Percentiles rank a stretch among this genome's conserved stretches.
Conservation (phyloP, 805 yeast genomes). For the Lipomyces japonicus region DNA sequence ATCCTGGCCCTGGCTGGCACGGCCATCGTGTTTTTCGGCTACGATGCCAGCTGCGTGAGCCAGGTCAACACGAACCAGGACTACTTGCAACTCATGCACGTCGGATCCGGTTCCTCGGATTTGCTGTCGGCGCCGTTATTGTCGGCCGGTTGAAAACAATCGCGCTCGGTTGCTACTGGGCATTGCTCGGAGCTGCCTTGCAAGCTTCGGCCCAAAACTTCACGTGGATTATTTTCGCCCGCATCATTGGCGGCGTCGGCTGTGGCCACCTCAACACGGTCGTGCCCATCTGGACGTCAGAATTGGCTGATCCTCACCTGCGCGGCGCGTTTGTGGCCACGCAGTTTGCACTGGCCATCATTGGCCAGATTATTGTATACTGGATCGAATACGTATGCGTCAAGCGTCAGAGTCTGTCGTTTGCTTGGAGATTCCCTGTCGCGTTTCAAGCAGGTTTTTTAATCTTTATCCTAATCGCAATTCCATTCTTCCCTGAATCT, state of each 20-base stretch:
- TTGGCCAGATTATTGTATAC: conserved; percentile 68
- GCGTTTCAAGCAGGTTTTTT: conserved; percentile 60
- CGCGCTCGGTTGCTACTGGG: conserved; percentile 51
- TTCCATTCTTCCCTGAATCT: conserved; percentile 64
- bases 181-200: conserved; percentile 57
- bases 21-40: conserved; percentile 9
- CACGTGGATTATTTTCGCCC: no score
- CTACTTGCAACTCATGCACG: conserved; percentile 5
- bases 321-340: conserved; percentile 45
- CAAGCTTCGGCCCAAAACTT: conserved; percentile 41
- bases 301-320: conserved; percentile 53
- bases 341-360: conserved; percentile 49
- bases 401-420: conserved; percentile 37
- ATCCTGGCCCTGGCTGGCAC: conserved; percentile 6
- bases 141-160: conserved; percentile 58
- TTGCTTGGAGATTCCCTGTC: conserved; percentile 46
- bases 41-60: conserved; percentile 9
- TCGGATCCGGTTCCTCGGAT: conserved; percentile 2
- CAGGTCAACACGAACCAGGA: conserved; percentile 14
- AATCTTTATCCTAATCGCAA: conserved; percentile 50
- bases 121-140: conserved; percentile 6
- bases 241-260: conserved; percentile 44
- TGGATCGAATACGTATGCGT: conserved; percentile 67
- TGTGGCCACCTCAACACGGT: conserved; percentile 35
- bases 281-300: conserved; percentile 71